A percentile compares a stretch with the other conserved stretches of the same genome.
These are phyloP conservation scores for Penicillium canariense DNA, from an alignment of 495 filamentous ascomycete species.

Conservation along the genomic window DNA sequence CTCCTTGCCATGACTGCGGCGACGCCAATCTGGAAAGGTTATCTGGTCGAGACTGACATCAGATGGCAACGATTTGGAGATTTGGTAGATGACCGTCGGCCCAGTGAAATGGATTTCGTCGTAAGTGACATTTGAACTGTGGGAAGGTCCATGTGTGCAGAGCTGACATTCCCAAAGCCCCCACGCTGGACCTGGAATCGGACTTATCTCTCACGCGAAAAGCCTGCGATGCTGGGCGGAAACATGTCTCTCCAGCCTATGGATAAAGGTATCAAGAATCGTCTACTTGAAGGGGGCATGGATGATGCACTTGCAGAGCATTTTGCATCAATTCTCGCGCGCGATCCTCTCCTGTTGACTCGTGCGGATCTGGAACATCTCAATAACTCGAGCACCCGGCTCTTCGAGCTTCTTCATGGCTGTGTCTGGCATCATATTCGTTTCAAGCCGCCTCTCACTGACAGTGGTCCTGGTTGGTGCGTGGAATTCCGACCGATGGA, in stretches of 20 bases:
- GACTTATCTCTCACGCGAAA: neutral
- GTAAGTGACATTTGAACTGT: neutral
- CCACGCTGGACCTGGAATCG: neutral
- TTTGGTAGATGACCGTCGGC: slow-evolving; percentile 80
- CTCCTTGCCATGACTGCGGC: slow-evolving; percentile 87
- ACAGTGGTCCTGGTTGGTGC: slow-evolving; percentile 75
- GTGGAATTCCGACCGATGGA: slow-evolving; percentile 94
- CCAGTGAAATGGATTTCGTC: slow-evolving; percentile 62
- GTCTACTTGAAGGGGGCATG: slow-evolving; percentile 82
- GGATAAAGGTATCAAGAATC: slow-evolving; percentile 66
- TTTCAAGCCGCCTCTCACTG: slow-evolving; percentile 79
- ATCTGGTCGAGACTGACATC: slow-evolving; percentile 84
- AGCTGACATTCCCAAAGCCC: neutral
- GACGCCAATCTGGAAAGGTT: slow-evolving; percentile 89
- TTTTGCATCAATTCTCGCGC: slow-evolving; percentile 89
- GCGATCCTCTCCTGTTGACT: slow-evolving; percentile 86
- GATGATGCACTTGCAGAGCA: slow-evolving; percentile 84
- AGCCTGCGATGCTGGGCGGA: neutral
- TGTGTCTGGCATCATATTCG: slow-evolving; percentile 95
- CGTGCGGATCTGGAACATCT: slow-evolving; percentile 73
- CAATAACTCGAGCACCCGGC: slow-evolving; percentile 72
- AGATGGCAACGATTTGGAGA: slow-evolving; percentile 88
- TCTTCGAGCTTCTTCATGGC: slow-evolving; percentile 87
- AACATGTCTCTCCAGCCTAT: neutral
- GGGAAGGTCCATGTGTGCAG: neutral